These are phyloP conservation scores for Aquanectria penicillioides DNA, from an alignment of 2,329 filamentous ascomycete genomes.

Conservation along the genomic window DNA sequence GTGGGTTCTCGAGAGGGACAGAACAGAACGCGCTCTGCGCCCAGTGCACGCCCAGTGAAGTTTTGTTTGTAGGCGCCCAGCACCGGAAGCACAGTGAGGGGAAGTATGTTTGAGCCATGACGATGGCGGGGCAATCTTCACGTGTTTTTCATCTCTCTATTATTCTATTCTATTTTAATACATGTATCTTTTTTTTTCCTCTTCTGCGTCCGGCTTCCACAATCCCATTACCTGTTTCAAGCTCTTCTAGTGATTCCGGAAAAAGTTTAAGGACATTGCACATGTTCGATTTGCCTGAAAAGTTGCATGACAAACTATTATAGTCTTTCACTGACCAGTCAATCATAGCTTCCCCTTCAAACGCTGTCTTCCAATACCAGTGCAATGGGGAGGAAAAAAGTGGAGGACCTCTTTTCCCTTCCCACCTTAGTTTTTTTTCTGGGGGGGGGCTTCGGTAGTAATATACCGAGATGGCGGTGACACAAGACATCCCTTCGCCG, in stretches of 20 bases:
- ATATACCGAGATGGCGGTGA: slow-evolving; percentile 15
- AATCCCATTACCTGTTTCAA: no score
- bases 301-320: no score
- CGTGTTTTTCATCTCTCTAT: no score
- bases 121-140: slow-evolving; percentile 24
- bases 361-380: background rate
- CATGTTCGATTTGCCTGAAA: no score
- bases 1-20: slow-evolving; percentile 25
- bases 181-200: no score
- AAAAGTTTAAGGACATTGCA: no score
- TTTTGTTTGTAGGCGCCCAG: slow-evolving; percentile 11
- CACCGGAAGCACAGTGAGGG: background rate
- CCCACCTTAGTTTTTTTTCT: slow-evolving; percentile 2
- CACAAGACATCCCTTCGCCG: slow-evolving; percentile 10
- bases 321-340: no score
- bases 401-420: background rate
- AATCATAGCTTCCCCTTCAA: background rate
- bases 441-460: background rate
- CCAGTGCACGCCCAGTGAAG: slow-evolving; percentile 1
- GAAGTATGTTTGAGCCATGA: background rate
- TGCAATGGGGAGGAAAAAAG: slow-evolving; percentile 15
- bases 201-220: no score
- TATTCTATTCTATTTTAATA: no score
- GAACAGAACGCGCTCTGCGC: slow-evolving; percentile 17
- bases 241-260: no score